phyloP scores from a whole-genome alignment of 2,329 filamentous ascomycete species.

The Alternaria sp. region DNA sequence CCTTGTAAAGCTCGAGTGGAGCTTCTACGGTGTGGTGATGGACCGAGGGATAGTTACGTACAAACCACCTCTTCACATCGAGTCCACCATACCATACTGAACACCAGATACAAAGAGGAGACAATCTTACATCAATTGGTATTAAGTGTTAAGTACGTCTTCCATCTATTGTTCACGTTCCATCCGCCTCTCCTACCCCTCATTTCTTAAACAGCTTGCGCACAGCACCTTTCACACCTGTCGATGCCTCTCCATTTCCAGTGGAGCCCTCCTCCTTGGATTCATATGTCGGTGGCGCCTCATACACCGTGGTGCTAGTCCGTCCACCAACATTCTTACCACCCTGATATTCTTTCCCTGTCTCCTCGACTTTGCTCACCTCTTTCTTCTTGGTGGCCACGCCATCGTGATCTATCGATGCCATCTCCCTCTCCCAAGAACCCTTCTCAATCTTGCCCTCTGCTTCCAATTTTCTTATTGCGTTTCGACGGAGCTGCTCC shows the following conservation, averaged over 20 bases:
- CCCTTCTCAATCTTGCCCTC: not conserved
- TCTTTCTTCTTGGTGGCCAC: not conserved
- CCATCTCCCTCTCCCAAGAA: not conserved
- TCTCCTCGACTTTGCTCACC: not conserved
- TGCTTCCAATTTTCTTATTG: not conserved
- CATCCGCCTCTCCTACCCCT: not conserved
- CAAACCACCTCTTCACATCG: not conserved
- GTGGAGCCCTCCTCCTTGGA: constrained; percentile 73
- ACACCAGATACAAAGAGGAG: constrained; percentile 3
- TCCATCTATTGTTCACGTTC: constrained; percentile 3
- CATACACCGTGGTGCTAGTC: not conserved
- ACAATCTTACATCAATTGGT: constrained; percentile 2
- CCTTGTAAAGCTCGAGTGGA: not conserved
- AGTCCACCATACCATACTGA: not conserved
- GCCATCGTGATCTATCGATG: not conserved
- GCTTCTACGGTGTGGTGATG: not conserved
- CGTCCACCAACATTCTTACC: not conserved
- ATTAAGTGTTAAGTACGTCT: constrained; percentile 2
- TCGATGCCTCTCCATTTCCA: constrained; percentile 61
- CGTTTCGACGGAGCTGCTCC: not conserved
- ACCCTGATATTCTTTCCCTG: not conserved
- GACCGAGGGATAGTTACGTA: not conserved
- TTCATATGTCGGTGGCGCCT: not conserved
- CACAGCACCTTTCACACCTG: constrained; percentile 61
- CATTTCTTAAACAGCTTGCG: constrained; percentile 77